Percentiles rank a stretch among this genome's conserved stretches.
phyloP scores from a whole-genome alignment of 441 rosid species.

The Pelargonium cotyledonis region DNA sequence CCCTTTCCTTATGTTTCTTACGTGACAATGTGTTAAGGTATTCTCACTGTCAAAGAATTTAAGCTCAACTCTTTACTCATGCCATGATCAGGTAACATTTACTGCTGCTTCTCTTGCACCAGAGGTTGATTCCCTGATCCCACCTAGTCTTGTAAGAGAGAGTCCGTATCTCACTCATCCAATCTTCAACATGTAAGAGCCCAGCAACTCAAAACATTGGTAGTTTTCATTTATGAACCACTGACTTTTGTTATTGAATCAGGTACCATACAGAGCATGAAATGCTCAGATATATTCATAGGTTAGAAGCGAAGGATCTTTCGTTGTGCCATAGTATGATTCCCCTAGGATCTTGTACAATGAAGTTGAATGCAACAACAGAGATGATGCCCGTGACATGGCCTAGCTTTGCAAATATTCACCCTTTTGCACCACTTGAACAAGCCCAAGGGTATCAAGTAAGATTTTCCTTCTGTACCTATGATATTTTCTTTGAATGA shows the following conservation, averaged over 20 bases:
- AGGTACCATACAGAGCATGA: slow-evolving; percentile 96
- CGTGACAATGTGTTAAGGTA: slow-evolving; percentile 6
- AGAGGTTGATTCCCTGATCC: slow-evolving; percentile 64
- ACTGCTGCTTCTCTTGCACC: slow-evolving; percentile 82
- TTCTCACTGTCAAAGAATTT: neutral
- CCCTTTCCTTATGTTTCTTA: neutral
- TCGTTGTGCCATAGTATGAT: slow-evolving; percentile 98
- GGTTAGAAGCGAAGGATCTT: slow-evolving; percentile 77
- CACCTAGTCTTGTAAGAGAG: slow-evolving; percentile 59
- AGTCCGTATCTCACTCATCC: slow-evolving; percentile 66
- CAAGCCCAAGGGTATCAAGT: slow-evolving; percentile 96
- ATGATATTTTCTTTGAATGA: no score
- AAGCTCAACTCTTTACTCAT: neutral
- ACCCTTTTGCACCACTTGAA: slow-evolving; percentile 83
- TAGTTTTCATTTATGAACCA: slow-evolving; percentile 16
- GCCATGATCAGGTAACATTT: slow-evolving; percentile 53
- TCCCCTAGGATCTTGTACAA: slow-evolving; percentile 94
- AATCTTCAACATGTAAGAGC: slow-evolving; percentile 64
- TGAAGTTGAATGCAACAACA: slow-evolving; percentile 91
- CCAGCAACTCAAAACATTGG: slow-evolving; percentile 17
- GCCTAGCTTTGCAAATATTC: slow-evolving; percentile 80
- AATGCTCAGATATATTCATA: slow-evolving; percentile 72
- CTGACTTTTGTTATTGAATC: slow-evolving; percentile 20
- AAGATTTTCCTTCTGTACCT: slow-evolving; percentile 19
- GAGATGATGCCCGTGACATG: slow-evolving; percentile 97